These are phyloP conservation scores for Pinus taeda DNA, from an alignment of 75 land plant species.

Conservation along the genomic window DNA sequence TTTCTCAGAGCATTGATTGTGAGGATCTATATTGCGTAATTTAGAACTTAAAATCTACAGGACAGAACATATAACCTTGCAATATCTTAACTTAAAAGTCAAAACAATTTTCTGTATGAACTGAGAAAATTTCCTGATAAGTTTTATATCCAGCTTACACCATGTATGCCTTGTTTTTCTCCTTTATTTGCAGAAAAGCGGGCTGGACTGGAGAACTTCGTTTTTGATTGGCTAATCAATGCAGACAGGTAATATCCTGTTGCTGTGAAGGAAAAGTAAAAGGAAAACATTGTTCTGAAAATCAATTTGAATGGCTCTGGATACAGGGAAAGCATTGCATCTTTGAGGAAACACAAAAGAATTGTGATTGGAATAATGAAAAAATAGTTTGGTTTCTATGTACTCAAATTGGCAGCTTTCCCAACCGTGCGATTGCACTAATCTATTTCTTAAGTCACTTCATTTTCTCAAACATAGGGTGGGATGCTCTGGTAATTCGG, in stretches of 20 bases:
- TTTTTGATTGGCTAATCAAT: constrained; percentile 99
- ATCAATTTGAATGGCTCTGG: neutral
- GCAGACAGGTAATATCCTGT: constrained; percentile 74
- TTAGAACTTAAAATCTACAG: neutral
- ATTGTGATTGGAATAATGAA: neutral
- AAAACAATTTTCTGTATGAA: neutral
- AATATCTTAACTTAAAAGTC: neutral
- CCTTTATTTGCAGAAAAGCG: constrained; percentile 67
- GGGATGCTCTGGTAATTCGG: too few species aligned
- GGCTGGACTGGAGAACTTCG: constrained; percentile 93
- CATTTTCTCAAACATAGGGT: too few species aligned
- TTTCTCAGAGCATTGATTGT: neutral
- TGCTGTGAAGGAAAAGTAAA: neutral
- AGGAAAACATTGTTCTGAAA: neutral
- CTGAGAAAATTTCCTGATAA: neutral
- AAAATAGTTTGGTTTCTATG: neutral
- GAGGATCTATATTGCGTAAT: neutral
- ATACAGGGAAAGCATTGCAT: neutral
- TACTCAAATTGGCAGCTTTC: too few species aligned
- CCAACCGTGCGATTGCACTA: too few species aligned
- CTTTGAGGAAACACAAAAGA: neutral
- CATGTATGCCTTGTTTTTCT: neutral
- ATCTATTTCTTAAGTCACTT: too few species aligned
- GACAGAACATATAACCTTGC: neutral
- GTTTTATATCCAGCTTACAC: neutral